phyloP scores from a whole-genome alignment of 192 early-diverging fungal species.

The Linnemannia hyalina region DNA sequence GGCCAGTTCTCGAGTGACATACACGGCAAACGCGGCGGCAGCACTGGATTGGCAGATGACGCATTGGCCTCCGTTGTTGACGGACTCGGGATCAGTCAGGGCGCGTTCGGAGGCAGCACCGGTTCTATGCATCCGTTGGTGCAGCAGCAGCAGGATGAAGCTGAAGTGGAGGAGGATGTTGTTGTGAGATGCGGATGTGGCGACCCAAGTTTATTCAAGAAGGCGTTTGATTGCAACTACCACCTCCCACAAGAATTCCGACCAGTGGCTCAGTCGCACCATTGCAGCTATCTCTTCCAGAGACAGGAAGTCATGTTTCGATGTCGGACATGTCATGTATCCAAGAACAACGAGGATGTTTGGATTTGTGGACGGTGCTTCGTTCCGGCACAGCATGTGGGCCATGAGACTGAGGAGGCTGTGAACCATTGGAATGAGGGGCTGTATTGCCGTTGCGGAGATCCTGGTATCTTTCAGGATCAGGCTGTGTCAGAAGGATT shows the following conservation, averaged over 20 bases:
- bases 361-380: conserved; percentile 51
- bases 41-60: background rate
- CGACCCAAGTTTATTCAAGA: conserved; percentile 31
- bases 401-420: conserved; percentile 16
- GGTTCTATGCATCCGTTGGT: background rate
- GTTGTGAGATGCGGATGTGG: conserved; percentile 37
- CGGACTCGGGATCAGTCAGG: background rate
- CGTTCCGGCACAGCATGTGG: conserved; percentile 19
- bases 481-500: background rate
- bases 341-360: conserved; percentile 8
- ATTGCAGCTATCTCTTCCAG: conserved; percentile 41
- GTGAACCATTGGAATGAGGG: conserved; percentile 31
- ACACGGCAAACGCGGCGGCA: background rate
- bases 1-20: conserved; percentile 1
- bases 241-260: conserved; percentile 39
- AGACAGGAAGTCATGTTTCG: conserved; percentile 29
- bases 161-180: background rate
- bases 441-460: conserved; percentile 42
- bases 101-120: background rate
- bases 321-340: conserved; percentile 25
- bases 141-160: background rate
- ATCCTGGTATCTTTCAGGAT: background rate
- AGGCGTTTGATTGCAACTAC: conserved; percentile 35
- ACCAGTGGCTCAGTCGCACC: conserved; percentile 25
- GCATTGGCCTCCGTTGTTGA: background rate